Evolutionary conservation across 305 asterid species (phyloP), one percentile per base, ranked within the genome.

Genomic region (Rubia balearica): DNA sequence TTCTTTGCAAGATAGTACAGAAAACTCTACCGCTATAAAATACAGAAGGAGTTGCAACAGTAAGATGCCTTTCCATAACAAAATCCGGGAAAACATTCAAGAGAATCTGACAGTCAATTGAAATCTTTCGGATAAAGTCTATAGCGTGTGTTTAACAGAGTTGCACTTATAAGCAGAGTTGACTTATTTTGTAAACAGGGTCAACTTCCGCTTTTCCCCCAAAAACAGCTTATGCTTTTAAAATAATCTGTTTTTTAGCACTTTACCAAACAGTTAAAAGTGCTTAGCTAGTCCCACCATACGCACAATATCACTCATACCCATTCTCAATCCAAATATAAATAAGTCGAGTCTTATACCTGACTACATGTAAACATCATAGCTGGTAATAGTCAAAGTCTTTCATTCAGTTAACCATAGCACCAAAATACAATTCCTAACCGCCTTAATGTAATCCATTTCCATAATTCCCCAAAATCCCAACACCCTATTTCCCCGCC

Each of bases 391-490:
- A 40, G 46, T 33, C 8, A 41, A 4, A 8, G 21, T 38, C 56
- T 49, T 13, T 40, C 45, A n/a, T 41, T 10, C 68, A 17, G 73
- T 17, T 57, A 14, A 19, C 65, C 17, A n/a, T 13, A 5, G 33
- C 14, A 8, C 13, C 11, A 12, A 33, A 63, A 63, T 63, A 30
- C 66, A 33, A 24, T 24, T 19, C 61, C 45, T 24, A 10, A 33
- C 65, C 65, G 12, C 40, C 63, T 60, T 17, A 19, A 56, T 12
- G 60, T 22, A 69, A 56, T 42, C 62, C 41, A 69, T 40, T 69
- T 27, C 72, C 65, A 60, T n/a, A 38, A 38, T 53, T 17, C 7
- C 36, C 22, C 2, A 56, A n/a, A n/a, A 69, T 33, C 72, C 40
- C 46, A 62, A 41, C 36, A 65, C 55, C 51, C 36, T 4, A 65